Percentiles rank a stretch among this genome's conserved stretches.
Evolutionary conservation across 345 rosid species (phyloP).

Genomic region (Lumnitzera racemosa): DNA sequence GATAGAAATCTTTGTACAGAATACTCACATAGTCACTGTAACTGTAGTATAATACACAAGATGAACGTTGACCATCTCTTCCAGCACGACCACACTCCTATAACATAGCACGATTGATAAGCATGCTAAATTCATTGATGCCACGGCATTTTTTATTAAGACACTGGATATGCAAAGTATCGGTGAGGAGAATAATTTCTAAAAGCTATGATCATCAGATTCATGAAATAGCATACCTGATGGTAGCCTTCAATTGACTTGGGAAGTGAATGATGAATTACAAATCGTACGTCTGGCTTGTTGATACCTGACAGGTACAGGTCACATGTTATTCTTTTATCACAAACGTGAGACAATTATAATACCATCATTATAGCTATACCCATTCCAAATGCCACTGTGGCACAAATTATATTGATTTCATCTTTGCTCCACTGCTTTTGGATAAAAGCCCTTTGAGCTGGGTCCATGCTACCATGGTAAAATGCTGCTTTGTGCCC

Average conservation of each 20-base stretch:
- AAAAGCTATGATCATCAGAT: neutral
- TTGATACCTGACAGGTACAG: conserved; percentile 63
- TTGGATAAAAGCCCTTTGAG: conserved; percentile 67
- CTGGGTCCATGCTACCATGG: conserved; percentile 92
- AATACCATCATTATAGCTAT: conserved; percentile 6
- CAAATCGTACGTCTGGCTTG: conserved; percentile 99
- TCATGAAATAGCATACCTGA: conserved; percentile 46
- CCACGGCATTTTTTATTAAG: neutral
- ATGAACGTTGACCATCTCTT: conserved; percentile 87
- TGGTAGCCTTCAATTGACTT: conserved; percentile 99
- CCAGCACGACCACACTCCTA: conserved; percentile 99
- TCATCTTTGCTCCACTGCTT: conserved; percentile 99
- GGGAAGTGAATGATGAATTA: conserved; percentile 97
- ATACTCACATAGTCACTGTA: conserved; percentile 88
- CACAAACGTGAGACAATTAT: conserved; percentile 7
- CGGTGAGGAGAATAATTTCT: neutral
- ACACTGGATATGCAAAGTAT: neutral
- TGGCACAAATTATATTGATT: conserved; percentile 92
- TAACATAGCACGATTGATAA: conserved; percentile 1
- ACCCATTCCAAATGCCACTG: conserved; percentile 90
- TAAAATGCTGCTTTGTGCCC: conserved; percentile 96
- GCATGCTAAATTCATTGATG: neutral
- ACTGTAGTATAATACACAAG: conserved; percentile 87
- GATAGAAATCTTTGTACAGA: neutral
- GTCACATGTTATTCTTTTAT: neutral